These are phyloP conservation scores for Solidago caesia DNA, from an alignment of 129 eudicot genomes.

Conservation along the genomic window DNA sequence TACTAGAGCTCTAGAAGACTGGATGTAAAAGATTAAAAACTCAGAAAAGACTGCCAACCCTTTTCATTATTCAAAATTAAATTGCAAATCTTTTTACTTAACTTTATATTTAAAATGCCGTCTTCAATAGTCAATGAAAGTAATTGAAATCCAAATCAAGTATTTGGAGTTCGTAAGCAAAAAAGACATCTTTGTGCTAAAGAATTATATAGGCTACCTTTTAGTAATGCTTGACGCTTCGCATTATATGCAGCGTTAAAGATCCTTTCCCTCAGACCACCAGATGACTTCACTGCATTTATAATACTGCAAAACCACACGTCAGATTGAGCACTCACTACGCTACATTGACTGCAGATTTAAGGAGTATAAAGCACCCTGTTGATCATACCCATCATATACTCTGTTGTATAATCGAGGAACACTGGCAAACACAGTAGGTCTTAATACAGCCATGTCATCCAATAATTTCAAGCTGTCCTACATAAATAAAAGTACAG, in stretches of 20 bases:
- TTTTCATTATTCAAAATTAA: neutral
- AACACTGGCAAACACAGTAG: conserved; percentile 82
- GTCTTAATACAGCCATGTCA: conserved; percentile 68
- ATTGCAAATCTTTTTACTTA: too few relatives aligned
- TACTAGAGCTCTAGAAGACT: neutral
- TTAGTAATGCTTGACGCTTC: conserved; percentile 69
- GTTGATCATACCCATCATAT: conserved; percentile 62
- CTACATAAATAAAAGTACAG: conserved; percentile 36
- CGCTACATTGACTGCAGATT: neutral
- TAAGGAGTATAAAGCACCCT: neutral
- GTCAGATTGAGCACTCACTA: conserved; percentile 18
- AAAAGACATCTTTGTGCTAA: neutral
- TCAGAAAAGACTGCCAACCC: neutral
- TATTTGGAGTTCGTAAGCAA: neutral
- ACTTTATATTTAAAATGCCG: neutral
- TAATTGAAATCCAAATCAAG: neutral
- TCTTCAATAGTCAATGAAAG: neutral
- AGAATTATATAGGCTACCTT: conserved; percentile 40
- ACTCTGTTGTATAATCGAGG: conserved; percentile 79
- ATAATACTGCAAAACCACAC: conserved; percentile 49
- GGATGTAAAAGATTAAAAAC: neutral
- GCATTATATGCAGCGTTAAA: conserved; percentile 79
- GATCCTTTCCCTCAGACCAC: conserved; percentile 59
- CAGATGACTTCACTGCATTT: conserved; percentile 71
- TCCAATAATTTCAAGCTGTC: conserved; percentile 80